phyloP scores from a whole-genome alignment of 1,284 basidiomycete species.

The Irpex sp. region DNA sequence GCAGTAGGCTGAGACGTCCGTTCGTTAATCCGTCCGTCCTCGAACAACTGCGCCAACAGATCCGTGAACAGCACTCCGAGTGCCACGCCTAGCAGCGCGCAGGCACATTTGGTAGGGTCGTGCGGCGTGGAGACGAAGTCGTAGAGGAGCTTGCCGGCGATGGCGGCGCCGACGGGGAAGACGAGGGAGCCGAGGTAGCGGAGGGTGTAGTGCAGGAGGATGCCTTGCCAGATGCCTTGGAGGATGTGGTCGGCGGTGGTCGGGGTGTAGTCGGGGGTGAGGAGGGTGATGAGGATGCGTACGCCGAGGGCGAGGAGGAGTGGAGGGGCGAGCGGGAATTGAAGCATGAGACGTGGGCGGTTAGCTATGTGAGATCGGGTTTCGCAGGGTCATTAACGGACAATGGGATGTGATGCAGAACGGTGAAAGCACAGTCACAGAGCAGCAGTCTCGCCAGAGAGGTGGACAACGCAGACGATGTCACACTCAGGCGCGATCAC shows the following conservation, averaged over 20 bases:
- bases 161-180: conserved; percentile 50
- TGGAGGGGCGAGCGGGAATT: conserved; percentile 40
- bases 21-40: conserved; percentile 30
- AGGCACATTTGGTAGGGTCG: conserved; percentile 49
- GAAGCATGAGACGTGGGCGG: conserved; percentile 19
- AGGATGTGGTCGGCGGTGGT: conserved; percentile 59
- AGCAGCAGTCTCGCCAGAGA: neutral
- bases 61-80: conserved; percentile 66
- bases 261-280: conserved; percentile 29
- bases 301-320: conserved; percentile 58
- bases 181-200: conserved; percentile 49
- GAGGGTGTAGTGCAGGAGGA: conserved; percentile 64
- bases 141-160: conserved; percentile 56
- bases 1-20: conserved; percentile 6
- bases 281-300: conserved; percentile 62
- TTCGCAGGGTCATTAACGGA: conserved; percentile 4
- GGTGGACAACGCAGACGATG: neutral
- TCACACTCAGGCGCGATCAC: neutral
- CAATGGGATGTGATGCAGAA: neutral
- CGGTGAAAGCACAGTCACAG: neutral
- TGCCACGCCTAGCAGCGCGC: conserved; percentile 57
- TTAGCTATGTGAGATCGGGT: too few relatives aligned
- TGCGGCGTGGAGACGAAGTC: conserved; percentile 48
- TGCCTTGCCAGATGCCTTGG: conserved; percentile 70
- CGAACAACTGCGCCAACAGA: conserved; percentile 58